A percentile compares a stretch with the other conserved stretches of the same genome.
Conservation (phyloP, 2,329 filamentous ascomycete genomes). For the Microdochium paspali region DNA sequence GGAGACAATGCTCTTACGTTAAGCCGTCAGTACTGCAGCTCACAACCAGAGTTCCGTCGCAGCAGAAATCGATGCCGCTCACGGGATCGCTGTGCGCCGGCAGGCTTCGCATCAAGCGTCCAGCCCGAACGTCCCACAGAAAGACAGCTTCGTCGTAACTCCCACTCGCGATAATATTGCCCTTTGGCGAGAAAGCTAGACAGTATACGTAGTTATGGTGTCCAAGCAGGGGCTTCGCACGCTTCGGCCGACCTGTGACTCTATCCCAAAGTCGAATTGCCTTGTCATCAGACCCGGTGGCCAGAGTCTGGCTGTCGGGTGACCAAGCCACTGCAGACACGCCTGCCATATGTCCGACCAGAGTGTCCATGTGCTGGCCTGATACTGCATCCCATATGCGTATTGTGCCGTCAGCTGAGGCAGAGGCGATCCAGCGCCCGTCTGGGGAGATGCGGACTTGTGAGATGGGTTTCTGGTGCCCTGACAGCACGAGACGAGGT, state of each 20-base stretch:
- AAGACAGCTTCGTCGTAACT: constrained; percentile 97
- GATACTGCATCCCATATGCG: constrained; percentile 82
- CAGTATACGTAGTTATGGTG: constrained; percentile 97
- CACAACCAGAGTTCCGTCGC: constrained; percentile 84
- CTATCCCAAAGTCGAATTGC: constrained; percentile 87
- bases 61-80: constrained; percentile 83
- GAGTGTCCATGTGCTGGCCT: constrained; percentile 73
- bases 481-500: constrained; percentile 60
- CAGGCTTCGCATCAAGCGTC: constrained; percentile 77
- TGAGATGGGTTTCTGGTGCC: constrained; percentile 71
- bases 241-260: constrained; percentile 47
- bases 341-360: constrained; percentile 88
- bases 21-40: constrained; percentile 88
- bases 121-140: constrained; percentile 88
- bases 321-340: constrained; percentile 92
- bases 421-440: constrained; percentile 80
- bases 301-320: constrained; percentile 78
- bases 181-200: constrained; percentile 92
- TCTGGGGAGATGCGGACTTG: constrained; percentile 88
- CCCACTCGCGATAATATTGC: constrained; percentile 90
- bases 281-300: constrained; percentile 93
- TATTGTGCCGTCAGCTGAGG: constrained; percentile 80
- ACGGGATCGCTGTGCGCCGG: constrained; percentile 95
- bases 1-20: constrained; percentile 42
- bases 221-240: constrained; percentile 57